Evolutionary conservation across 371 early-diverging fungal species (phyloP), one percentile per base, ranked within the genome.

Genomic region (Mucor sp.): DNA sequence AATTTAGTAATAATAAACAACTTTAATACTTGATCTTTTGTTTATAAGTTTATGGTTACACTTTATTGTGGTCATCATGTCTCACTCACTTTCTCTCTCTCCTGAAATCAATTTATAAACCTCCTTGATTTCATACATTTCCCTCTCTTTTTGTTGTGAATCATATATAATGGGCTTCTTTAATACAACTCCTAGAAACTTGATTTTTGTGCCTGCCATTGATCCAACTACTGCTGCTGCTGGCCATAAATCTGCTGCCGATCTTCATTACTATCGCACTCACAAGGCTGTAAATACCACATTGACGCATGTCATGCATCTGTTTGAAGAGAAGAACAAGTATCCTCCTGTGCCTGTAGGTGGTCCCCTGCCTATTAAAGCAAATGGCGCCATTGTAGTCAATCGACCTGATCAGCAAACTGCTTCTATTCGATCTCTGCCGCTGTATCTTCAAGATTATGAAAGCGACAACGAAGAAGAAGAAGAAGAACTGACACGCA

Each of bases 351-450:
- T 37, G 33, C 70, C 57, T 14, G n/a, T 57, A 2, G n/a, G n/a
- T 1, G 57, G 65, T 17, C 70, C 70, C 33, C 47, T 69, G 19
- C 70, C 70, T 21, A 72, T 72, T 35, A 72, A 72, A 59, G 72
- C 72, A 12, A 72, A 72, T 28, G 72, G 72, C 0, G 72, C 72
- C 6, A 72, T 72, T 55, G 72, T 72, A 1, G 65, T 72, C 3
- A 60, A 72, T 17, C 57, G 72, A 21, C 72, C 72, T 1, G 30
- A 57, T 33, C 25, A 35, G 14, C 17, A 1, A 12, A 19, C 43
- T 17, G 15, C 28, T 0, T 28, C 50, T 1, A 14, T 47, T 11
- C 25, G 44, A 21, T 44, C 44, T 3, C 23, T 58, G 28, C 37
- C 48, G 1, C 23, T 41, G 23, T 53, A 57, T 25, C 39, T 30